A percentile compares a stretch with the other conserved stretches of the same genome.
Conservation (phyloP, 305 asterid species). For the Caryopteris hybrid region DNA sequence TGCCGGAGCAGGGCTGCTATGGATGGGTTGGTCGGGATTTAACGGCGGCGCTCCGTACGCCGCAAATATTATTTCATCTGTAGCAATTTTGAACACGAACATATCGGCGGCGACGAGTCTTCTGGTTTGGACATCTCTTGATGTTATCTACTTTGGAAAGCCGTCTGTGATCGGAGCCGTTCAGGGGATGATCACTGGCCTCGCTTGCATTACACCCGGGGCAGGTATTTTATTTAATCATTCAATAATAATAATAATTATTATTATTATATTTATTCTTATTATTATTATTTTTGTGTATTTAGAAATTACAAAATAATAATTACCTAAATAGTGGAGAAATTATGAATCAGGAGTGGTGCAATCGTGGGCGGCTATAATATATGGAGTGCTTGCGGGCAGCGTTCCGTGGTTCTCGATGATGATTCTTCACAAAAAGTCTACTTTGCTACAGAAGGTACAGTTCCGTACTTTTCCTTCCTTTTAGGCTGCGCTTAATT, state of each 20-base stretch:
- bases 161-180: constrained; percentile 76
- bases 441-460: constrained; percentile 64
- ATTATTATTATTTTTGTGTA: not conserved
- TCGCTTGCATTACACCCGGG: constrained; percentile 77
- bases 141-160: constrained; percentile 61
- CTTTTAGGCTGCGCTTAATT: too few species aligned
- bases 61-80: constrained; percentile 53
- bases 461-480: not conserved
- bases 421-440: constrained; percentile 81
- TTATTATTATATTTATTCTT: too few species aligned
- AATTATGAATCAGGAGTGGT: constrained; percentile 43
- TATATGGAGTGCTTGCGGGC: constrained; percentile 56
- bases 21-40: constrained; percentile 92
- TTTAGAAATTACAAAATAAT: too few species aligned
- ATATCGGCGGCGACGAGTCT: constrained; percentile 77
- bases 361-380: constrained; percentile 79
- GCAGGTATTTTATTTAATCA: constrained; percentile 70
- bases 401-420: constrained; percentile 69
- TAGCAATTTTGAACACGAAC: constrained; percentile 63
- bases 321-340: not conserved
- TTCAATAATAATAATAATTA: not conserved
- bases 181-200: constrained; percentile 82
- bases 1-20: constrained; percentile 73
- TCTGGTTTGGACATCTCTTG: constrained; percentile 72
- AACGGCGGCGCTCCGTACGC: constrained; percentile 82